Percentiles rank a stretch among this genome's conserved stretches.
Conservation (phyloP, 768 basidiomycete species). For the Calocybe gangraenosa region DNA sequence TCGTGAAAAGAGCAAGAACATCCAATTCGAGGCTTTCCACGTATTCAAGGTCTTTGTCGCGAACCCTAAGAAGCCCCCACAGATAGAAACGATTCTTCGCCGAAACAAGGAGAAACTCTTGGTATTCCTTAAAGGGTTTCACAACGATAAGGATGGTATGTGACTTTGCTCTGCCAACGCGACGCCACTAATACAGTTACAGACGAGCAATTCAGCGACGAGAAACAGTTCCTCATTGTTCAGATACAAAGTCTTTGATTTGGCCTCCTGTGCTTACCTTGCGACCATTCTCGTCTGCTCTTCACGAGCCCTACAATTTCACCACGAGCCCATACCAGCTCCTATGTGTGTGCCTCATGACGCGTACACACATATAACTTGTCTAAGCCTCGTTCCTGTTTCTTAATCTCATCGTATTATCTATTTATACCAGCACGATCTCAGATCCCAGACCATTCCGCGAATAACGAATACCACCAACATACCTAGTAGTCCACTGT, state of each 20-base stretch:
- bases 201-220: slow-evolving; percentile 98
- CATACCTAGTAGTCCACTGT: not conserved
- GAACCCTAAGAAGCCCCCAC: slow-evolving; percentile 97
- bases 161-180: slow-evolving; percentile 8
- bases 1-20: slow-evolving; percentile 98
- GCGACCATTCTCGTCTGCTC: too few relatives aligned
- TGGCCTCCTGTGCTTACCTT: too few relatives aligned
- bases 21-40: slow-evolving; percentile 99
- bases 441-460: not conserved
- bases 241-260: slow-evolving; percentile 78
- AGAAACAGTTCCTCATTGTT: slow-evolving; percentile 93
- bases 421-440: slow-evolving; percentile 13
- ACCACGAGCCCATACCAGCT: too few relatives aligned
- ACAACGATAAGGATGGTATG: slow-evolving; percentile 95
- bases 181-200: not conserved
- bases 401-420: not conserved
- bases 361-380: too few relatives aligned
- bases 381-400: too few relatives aligned
- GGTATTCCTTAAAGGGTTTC: slow-evolving; percentile 86
- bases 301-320: too few relatives aligned
- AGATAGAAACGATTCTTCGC: slow-evolving; percentile 86
- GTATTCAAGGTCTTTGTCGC: slow-evolving; percentile 99
- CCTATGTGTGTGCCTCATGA: too few relatives aligned
- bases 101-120: slow-evolving; percentile 94
- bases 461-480: not conserved